phyloP scores from a whole-genome alignment of 2,329 filamentous ascomycete genomes.

The Hypoxylon sp. region DNA sequence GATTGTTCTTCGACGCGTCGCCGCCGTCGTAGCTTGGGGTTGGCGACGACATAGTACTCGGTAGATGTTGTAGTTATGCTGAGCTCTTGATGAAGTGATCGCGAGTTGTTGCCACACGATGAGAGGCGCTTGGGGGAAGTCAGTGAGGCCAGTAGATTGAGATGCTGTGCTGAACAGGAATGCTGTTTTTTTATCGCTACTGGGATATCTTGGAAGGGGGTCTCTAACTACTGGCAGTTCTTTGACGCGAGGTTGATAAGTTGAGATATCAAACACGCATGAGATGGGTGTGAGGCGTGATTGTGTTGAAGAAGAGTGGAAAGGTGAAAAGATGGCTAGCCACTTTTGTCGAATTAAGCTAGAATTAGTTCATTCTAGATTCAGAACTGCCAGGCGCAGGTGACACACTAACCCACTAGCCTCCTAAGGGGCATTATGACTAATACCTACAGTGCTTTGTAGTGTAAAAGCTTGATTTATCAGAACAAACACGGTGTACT shows the following conservation, averaged over 20 bases:
- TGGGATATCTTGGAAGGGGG: neutral
- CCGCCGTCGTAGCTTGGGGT: conserved; percentile 64
- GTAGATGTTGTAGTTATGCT: neutral
- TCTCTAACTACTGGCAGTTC: neutral
- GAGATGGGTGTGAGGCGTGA: conserved; percentile 4
- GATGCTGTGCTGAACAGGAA: too few species aligned
- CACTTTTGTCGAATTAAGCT: conserved; percentile 2
- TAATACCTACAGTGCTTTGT: neutral
- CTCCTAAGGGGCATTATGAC: neutral
- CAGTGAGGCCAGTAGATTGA: conserved; percentile 9
- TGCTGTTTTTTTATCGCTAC: neutral
- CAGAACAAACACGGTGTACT: neutral
- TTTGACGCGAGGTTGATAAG: conserved; percentile 6
- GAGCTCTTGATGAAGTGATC: conserved; percentile 16
- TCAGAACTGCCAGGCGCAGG: neutral
- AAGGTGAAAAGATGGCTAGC: conserved; percentile 15
- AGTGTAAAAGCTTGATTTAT: neutral
- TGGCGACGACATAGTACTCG: conserved; percentile 68
- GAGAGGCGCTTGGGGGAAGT: conserved; percentile 2
- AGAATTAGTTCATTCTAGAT: conserved; percentile 25
- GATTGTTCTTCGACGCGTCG: conserved; percentile 63
- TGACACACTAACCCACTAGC: conserved; percentile 6
- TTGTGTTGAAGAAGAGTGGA: conserved; percentile 4
- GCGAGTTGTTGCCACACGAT: conserved; percentile 21
- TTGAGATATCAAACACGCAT: conserved; percentile 6